A percentile compares a stretch with the other conserved stretches of the same genome.
These are phyloP conservation scores for Trichoderma guizhouense DNA, from an alignment of 2,329 filamentous ascomycete genomes.

Conservation along the genomic window DNA sequence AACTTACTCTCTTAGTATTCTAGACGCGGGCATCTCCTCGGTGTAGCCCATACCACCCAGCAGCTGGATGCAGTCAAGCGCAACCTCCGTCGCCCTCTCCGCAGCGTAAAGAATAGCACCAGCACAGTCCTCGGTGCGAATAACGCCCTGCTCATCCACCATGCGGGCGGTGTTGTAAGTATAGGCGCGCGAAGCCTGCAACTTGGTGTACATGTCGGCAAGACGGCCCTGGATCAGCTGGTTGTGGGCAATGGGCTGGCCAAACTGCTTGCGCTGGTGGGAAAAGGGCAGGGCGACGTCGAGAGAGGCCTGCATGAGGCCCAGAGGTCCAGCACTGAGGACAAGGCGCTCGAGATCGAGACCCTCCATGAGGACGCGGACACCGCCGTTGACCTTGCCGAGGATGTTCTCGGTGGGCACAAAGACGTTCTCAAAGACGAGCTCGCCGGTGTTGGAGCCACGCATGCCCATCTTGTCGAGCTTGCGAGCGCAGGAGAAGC, in stretches of 20 bases:
- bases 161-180: conserved; percentile 78
- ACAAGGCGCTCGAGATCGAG: conserved; percentile 92
- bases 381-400: conserved; percentile 75
- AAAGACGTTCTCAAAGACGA: conserved; percentile 87
- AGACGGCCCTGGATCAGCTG: conserved; percentile 91
- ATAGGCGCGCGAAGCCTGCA: conserved; percentile 78
- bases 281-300: conserved; percentile 85
- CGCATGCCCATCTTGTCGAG: conserved; percentile 98
- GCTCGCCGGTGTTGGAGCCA: conserved; percentile 91
- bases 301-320: conserved; percentile 88
- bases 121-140: conserved; percentile 88
- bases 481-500: conserved; percentile 85
- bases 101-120: conserved; percentile 92
- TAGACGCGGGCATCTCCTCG: conserved; percentile 88
- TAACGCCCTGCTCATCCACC: conserved; percentile 71
- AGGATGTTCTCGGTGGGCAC: conserved; percentile 80
- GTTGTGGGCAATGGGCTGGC: conserved; percentile 80
- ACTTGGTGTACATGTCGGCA: conserved; percentile 96
- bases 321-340: conserved; percentile 83
- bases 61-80: conserved; percentile 85
- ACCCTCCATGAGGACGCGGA: conserved; percentile 91
- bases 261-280: conserved; percentile 87
- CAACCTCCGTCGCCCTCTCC: conserved; percentile 82
- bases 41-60: conserved; percentile 95
- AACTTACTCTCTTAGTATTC: conserved; percentile 68